phyloP scores from a whole-genome alignment of 73 alveolate genomes.

The Uronychia setigera region DNA sequence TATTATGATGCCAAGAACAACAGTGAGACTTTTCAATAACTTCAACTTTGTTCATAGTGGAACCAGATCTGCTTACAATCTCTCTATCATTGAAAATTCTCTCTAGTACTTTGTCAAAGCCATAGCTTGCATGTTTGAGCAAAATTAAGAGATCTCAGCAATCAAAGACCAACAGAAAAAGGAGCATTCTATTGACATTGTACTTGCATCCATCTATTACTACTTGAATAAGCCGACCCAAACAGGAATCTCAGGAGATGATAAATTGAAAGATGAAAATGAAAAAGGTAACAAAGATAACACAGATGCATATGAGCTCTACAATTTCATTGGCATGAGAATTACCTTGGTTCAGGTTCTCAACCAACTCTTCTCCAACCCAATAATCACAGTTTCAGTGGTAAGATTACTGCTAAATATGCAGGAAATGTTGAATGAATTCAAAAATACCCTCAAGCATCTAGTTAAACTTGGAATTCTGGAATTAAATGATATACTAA shows the following conservation, averaged over 20 bases:
- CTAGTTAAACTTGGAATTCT: background rate
- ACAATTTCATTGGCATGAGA: background rate
- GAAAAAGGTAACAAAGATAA: background rate
- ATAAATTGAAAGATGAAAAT: conserved; percentile 1
- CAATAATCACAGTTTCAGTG: background rate
- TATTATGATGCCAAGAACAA: conserved; percentile 13
- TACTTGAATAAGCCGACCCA: background rate
- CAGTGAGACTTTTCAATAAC: conserved; percentile 6
- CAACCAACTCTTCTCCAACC: background rate
- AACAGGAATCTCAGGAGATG: background rate
- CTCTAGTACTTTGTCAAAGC: conserved; percentile 19
- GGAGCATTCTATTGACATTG: background rate
- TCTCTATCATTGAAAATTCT: conserved; percentile 3
- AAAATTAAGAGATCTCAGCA: background rate
- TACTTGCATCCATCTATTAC: background rate
- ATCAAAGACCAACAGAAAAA: background rate
- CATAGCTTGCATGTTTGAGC: background rate
- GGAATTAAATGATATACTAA: background rate
- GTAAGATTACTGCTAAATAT: background rate
- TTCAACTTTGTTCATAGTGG: conserved; percentile 17
- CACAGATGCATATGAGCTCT: background rate
- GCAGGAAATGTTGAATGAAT: background rate
- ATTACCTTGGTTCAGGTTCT: background rate
- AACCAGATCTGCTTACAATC: conserved; percentile 19
- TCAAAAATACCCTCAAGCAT: background rate